A percentile compares a stretch with the other conserved stretches of the same genome.
phyloP scores from a whole-genome alignment of 768 basidiomycete species.

The Macrolepiota fuliginosa region DNA sequence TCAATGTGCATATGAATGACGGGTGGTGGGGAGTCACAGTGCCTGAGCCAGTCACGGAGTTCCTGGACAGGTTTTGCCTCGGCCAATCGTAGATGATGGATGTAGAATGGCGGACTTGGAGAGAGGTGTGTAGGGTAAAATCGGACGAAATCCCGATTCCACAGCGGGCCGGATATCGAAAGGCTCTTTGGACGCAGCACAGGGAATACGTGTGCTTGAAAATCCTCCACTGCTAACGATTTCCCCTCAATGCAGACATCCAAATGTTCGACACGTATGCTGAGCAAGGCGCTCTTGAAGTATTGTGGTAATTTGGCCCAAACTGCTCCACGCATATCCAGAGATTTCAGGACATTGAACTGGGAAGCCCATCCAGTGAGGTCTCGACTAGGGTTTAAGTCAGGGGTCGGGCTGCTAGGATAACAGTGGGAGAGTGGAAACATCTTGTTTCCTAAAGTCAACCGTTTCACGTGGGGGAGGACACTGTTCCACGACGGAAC shows the following conservation, averaged over 20 bases:
- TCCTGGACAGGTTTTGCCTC: neutral
- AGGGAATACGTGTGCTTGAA: neutral
- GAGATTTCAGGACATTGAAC: neutral
- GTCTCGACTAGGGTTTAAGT: neutral
- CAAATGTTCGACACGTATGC: neutral
- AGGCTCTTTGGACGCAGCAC: neutral
- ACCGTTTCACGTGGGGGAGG: neutral
- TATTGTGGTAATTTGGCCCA: neutral
- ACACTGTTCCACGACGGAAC: constrained; percentile 1
- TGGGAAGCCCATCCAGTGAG: constrained; percentile 3
- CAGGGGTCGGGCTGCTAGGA: neutral
- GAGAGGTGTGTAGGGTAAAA: neutral
- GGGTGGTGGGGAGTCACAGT: neutral
- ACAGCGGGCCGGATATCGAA: neutral
- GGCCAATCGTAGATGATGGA: constrained; percentile 6
- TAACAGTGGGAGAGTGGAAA: neutral
- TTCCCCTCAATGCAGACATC: neutral
- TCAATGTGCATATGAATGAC: constrained; percentile 1
- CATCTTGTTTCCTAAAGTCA: neutral
- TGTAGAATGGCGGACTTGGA: neutral
- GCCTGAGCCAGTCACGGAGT: neutral
- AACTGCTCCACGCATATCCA: neutral
- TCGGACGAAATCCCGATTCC: neutral
- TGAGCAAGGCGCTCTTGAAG: neutral
- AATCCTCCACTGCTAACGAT: neutral